Percentiles rank a stretch among this genome's conserved stretches.
Evolutionary conservation across 2,329 filamentous ascomycete genomes (phyloP).

Genomic region (Microcyclosporella mali): DNA sequence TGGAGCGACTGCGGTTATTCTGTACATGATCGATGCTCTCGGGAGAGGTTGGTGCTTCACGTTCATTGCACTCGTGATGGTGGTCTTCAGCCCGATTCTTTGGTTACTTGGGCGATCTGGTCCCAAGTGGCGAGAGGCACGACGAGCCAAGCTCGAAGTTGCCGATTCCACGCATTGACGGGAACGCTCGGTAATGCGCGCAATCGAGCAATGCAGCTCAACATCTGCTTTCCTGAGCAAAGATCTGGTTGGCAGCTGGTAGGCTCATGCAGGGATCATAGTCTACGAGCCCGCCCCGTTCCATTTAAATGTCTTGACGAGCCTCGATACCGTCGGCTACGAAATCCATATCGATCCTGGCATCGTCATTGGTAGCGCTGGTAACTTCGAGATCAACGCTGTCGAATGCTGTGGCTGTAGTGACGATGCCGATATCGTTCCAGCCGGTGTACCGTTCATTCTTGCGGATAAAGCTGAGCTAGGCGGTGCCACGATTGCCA

Average conservation of each 20-base stretch:
- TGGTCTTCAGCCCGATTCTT: constrained; percentile 37
- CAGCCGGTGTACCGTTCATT: constrained; percentile 6
- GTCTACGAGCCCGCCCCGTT: constrained; percentile 13
- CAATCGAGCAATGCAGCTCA: too few species aligned
- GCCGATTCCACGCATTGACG: too few species aligned
- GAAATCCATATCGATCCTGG: constrained; percentile 10
- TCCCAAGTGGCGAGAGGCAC: constrained; percentile 38
- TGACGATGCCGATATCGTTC: constrained; percentile 12
- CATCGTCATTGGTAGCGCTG: constrained; percentile 3
- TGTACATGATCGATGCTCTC: constrained; percentile 38
- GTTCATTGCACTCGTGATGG: constrained; percentile 38
- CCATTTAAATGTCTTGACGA: constrained; percentile 15
- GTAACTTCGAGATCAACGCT: constrained; percentile 9
- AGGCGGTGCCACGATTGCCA: constrained; percentile 6
- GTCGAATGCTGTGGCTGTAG: constrained; percentile 19
- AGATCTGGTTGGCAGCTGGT: too few species aligned
- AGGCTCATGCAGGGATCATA: too few species aligned
- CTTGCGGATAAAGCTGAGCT: constrained; percentile 1
- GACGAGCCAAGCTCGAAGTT: constrained; percentile 10
- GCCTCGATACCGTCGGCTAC: constrained; percentile 4
- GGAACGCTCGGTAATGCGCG: too few species aligned
- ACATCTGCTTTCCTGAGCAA: too few species aligned
- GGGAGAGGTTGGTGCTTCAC: constrained; percentile 44
- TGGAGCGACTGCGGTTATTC: constrained; percentile 34
- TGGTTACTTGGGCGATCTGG: constrained; percentile 37